Evolutionary conservation across 1,139 yeast species (phyloP), one percentile per base, ranked within the genome.

Genomic region (Pichia sp.): DNA sequence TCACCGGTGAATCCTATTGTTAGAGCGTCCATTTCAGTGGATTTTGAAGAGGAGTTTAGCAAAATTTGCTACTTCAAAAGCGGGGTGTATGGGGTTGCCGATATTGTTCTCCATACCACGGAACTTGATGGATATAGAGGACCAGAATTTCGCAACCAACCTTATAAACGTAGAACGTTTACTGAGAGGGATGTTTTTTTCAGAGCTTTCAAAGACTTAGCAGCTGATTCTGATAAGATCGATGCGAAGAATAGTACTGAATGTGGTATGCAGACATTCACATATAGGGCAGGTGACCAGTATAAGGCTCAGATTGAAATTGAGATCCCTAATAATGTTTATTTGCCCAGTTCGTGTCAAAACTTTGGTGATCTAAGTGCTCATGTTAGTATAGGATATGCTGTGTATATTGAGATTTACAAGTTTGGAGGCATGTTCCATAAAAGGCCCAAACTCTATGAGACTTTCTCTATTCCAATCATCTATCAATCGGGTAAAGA

Each of bases 401-500:
- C 48, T 8, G 3, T 54, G 1, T 56, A 50, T 38, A 52, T 53
- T 13, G 52, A 53, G 5, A 45, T 56, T 26, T 54, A 47, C 11
- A 56, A 46, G 41, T 8, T n/a, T 19, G 55, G 59, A 2, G 49
- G 50, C 15, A 29, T 55, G 15, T 36, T 50, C 10, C 10, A 31
- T 1, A 41, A 19, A 8, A 52, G 48, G 31, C 32, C 44, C 4
- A 53, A 49, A 36, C 26, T 26, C 3, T 15, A 42, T 11, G 23
- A 10, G 8, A 36, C 47, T 5, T 42, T 8, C 40, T 29, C 26
- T 19, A 29, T 45, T 7, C 52, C 53, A 30, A 49, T 57, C 19
- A 15, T 5, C 8, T 57, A 41, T 36, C 59, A 57, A 55, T 48
- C 56, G n/a, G 56, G 56, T 1, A 40, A 43, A 15, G 59, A 52